A percentile compares a stretch with the other conserved stretches of the same genome.
Evolutionary conservation across 208 protist genomes (phyloP).

Genomic region (Lotmaria passim): DNA sequence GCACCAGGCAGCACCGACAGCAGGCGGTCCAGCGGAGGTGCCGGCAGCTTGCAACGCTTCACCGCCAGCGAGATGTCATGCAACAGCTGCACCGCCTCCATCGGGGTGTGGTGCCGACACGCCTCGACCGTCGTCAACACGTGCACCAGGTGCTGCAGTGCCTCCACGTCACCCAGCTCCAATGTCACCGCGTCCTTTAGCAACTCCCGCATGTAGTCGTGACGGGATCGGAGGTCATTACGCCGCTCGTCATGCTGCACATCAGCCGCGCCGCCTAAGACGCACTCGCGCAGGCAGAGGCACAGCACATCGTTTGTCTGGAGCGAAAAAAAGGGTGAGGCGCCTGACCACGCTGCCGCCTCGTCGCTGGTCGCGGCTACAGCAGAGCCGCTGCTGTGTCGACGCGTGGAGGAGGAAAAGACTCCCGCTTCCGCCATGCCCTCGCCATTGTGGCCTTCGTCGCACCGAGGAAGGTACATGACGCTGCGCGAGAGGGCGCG

Average conservation of each 20-base stretch:
- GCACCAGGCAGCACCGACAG: slow-evolving; percentile 44
- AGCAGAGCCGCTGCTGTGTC: background rate
- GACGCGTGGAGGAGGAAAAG: slow-evolving; percentile 6
- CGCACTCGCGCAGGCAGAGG: slow-evolving; percentile 52
- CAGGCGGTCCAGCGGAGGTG: slow-evolving; percentile 55
- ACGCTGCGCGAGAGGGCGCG: slow-evolving; percentile 9
- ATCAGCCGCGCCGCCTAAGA: too few relatives aligned
- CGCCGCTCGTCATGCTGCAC: too few relatives aligned
- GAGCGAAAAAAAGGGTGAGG: slow-evolving; percentile 67
- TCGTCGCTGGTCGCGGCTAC: too few relatives aligned
- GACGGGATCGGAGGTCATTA: too few relatives aligned
- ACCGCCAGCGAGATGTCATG: slow-evolving; percentile 63
- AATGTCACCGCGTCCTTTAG: slow-evolving; percentile 60
- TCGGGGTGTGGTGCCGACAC: slow-evolving; percentile 21
- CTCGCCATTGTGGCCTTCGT: background rate
- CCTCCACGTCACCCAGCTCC: slow-evolving; percentile 54
- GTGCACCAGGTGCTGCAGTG: slow-evolving; percentile 47
- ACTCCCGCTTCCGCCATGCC: slow-evolving; percentile 16
- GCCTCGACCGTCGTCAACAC: slow-evolving; percentile 35
- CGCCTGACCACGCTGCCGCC: slow-evolving; percentile 54
- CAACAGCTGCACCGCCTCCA: slow-evolving; percentile 49
- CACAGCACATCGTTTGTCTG: slow-evolving; percentile 66
- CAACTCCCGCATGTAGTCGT: slow-evolving; percentile 40
- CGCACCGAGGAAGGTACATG: slow-evolving; percentile 27
- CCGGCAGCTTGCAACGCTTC: slow-evolving; percentile 71